Evolutionary conservation across 2,329 filamentous ascomycete species (phyloP), one percentile per base, ranked within the genome.

Genomic region (Drechslerella stenobrocha): DNA sequence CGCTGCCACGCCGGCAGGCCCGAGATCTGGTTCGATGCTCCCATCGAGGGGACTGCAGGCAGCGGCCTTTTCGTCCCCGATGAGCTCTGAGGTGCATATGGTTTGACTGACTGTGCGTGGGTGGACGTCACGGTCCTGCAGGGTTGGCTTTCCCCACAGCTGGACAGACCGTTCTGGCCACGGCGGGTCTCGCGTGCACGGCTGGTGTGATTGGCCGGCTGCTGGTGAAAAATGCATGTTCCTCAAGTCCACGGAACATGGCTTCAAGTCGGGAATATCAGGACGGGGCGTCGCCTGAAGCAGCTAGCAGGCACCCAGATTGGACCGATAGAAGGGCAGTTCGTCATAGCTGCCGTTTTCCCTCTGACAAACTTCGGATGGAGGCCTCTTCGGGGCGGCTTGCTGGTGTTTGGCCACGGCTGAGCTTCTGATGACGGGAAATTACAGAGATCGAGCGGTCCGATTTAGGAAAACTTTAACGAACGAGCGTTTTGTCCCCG

Each of bases 101-200:
- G 30, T 32, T 37, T 37, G 11, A 37, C 13, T 32, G 30, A 32
- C 6, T 32, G 30, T 15, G 34, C 13, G 34, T 15, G 13, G 11
- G 15, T 9, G 34, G 15, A 37, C 6, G 37, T 42, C 22, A 42
- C 37, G 35, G 30, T 53, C 52, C 40, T 66, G 61, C 48, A 66
- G 45, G 57, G 57, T 46, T 42, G 60, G 28, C 32, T 48, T 57
- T 52, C 61, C 61, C 61, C 61, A 66, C 61, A n/a, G n/a, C n/a
- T n/a, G n/a, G n/a, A n/a, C n/a, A 66, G 61, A 59, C 52, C 44
- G 53, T 66, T 66, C 61, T 66, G 61, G 61, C 61, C 61, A 28
- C 30, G 22, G 20, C 35, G 18, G n/a, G 52, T 59, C 52, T 66
- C 52, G 61, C 61, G 52, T 58, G 47, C 42, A 23, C 24, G 37